Conservation (phyloP, 2,329 filamentous ascomycete species). For the Fusarium longipes region DNA sequence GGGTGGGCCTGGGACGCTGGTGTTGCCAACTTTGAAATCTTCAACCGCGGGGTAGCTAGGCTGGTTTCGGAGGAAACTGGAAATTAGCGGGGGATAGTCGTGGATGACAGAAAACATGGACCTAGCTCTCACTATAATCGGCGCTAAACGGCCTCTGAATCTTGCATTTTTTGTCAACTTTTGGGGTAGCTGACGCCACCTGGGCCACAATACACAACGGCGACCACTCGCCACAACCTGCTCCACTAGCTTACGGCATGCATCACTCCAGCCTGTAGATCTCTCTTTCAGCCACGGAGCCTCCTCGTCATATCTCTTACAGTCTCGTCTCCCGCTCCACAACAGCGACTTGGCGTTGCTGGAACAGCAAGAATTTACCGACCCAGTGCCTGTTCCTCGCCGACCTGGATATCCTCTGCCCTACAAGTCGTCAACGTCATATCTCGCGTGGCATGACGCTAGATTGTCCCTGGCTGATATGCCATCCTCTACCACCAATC, state of each 20-base stretch:
- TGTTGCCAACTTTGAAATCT: conserved; percentile 30
- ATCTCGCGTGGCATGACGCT: conserved; percentile 39
- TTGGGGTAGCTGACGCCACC: conserved; percentile 33
- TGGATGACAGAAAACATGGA: conserved; percentile 12
- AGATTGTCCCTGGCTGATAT: conserved; percentile 24
- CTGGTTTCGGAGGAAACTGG: not conserved
- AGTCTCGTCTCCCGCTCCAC: conserved; percentile 30
- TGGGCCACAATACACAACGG: conserved; percentile 10
- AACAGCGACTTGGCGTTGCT: conserved; percentile 34
- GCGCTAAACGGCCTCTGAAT: conserved; percentile 6
- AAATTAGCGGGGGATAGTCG: conserved; percentile 11
- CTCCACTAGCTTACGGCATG: conserved; percentile 10
- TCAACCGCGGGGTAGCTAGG: conserved; percentile 26
- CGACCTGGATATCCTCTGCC: conserved; percentile 12
- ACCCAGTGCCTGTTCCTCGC: conserved; percentile 8
- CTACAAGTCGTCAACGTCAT: conserved; percentile 45
- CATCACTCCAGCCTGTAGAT: conserved; percentile 18
- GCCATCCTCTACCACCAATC: conserved; percentile 26
- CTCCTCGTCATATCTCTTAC: conserved; percentile 36
- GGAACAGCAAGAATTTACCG: conserved; percentile 22
- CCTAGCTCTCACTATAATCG: not conserved
- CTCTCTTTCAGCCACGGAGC: conserved; percentile 31
- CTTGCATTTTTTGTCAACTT: conserved; percentile 14
- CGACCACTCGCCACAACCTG: conserved; percentile 39
- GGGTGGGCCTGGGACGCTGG: not conserved